These are phyloP conservation scores for Fistulifera pelliculosa DNA, from an alignment of 108 stramenopile genomes.

Conservation along the genomic window DNA sequence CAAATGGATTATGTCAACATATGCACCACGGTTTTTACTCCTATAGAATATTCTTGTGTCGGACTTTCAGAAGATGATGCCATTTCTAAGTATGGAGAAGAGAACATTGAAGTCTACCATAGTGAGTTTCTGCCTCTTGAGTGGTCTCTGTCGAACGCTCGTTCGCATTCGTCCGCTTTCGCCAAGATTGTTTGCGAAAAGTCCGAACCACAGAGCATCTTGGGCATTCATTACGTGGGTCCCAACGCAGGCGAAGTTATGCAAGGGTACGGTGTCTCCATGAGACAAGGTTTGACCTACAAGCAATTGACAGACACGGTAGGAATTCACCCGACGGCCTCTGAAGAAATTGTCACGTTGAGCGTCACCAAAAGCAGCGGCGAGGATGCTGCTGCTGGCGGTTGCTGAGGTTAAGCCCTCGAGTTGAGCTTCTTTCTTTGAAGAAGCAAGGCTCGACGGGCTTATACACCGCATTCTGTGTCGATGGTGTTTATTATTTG, in stretches of 20 bases:
- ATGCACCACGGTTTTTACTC: conserved; percentile 97
- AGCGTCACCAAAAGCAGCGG: conserved; percentile 85
- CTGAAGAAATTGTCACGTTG: conserved; percentile 87
- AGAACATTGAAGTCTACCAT: conserved; percentile 86
- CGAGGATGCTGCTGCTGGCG: conserved; percentile 81
- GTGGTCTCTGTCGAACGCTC: conserved; percentile 79
- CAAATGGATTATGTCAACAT: conserved; percentile 90
- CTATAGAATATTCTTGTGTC: conserved; percentile 91
- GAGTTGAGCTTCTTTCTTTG: conserved; percentile 18
- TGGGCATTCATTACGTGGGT: conserved; percentile 95
- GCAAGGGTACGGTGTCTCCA: conserved; percentile 89
- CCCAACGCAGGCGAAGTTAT: conserved; percentile 98
- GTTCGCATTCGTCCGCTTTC: conserved; percentile 58
- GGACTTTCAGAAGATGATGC: conserved; percentile 96
- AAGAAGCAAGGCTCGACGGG: neutral
- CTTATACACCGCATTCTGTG: neutral
- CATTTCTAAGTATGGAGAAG: conserved; percentile 62
- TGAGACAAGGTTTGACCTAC: conserved; percentile 84
- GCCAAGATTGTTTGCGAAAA: conserved; percentile 87
- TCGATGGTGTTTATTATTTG: neutral
- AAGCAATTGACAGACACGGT: conserved; percentile 78
- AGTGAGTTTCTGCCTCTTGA: conserved; percentile 91
- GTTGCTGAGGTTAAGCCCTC: conserved; percentile 99
- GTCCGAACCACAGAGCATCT: conserved; percentile 47
- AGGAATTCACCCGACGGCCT: conserved; percentile 96